Evolutionary conservation across 148 eudicot species (phyloP), one percentile per base, ranked within the genome.

Genomic region (Amaranthus palmeri): DNA sequence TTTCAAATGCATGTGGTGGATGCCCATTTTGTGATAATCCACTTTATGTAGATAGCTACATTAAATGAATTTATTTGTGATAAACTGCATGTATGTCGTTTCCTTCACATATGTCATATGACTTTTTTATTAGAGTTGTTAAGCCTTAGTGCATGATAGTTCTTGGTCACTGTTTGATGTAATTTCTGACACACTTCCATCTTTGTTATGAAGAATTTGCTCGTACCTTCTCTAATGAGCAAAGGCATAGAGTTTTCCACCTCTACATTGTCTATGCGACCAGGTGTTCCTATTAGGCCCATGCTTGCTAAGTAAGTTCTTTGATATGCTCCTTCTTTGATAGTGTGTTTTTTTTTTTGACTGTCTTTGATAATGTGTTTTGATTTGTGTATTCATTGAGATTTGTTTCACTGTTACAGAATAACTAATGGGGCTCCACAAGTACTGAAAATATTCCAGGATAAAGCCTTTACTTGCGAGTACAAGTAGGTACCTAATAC

Each of bases 291-390:
- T 13, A 90, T 96, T 76, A 89, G 84, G 80, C 96, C 99, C 72
- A 92, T 96, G 97, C 97, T 96, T 74, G 99, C 97, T 12, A 90
- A 90, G 99, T 96, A 87, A 74, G 77, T 76, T 70, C 41, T n/a
- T 67, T 25, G 36, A 25, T 25, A 25, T 25, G 36, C 36, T 25
- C 36, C 36, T 15, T 66, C 64, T 45, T 61, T 51, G 53, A 54
- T 46, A 41, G 56, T 77, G 53, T 14, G 18, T 18, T 36, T 25
- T 54, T 46, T 65, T 41, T 55, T 25, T 10, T 69, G 66, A 46
- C 62, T 66, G 4, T 42, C 4, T 54, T n/a, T n/a, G 49, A 40
- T 55, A 8, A 46, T 57, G 45, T 7, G 42, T 72, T 10, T 6
- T 4, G 12, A 40, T 53, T 51, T 61, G 46, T 54, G 54, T 51